Conservation (phyloP, 78 protist genomes). For the Emiliania huxleyi region DNA sequence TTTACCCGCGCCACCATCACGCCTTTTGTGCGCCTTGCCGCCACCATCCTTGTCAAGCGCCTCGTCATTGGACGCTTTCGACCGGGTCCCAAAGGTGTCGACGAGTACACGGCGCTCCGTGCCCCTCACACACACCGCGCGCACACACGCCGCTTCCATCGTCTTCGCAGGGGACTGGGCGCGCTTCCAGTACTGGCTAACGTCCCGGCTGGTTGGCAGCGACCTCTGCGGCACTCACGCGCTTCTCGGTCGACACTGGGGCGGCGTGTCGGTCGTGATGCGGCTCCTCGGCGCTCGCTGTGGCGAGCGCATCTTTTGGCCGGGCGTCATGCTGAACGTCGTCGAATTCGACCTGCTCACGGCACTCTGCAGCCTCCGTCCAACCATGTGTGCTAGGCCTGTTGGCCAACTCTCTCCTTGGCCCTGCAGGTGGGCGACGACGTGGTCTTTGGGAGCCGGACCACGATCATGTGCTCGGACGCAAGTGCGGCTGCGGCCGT, state of each 20-base stretch:
- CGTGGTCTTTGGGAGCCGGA: conserved; percentile 18
- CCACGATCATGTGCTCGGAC: not conserved
- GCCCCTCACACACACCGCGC: no score
- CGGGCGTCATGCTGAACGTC: not conserved
- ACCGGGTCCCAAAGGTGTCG: not conserved
- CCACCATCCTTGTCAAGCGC: not conserved
- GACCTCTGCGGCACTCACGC: not conserved
- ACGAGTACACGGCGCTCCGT: no score
- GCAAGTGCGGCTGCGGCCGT: not conserved
- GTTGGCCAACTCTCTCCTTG: no score
- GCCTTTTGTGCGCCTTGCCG: not conserved
- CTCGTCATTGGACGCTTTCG: not conserved
- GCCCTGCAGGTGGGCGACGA: conserved; percentile 24
- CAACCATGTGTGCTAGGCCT: no score
- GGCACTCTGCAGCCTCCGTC: no score
- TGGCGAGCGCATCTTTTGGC: conserved; percentile 20
- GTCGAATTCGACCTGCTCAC: conserved; percentile 17
- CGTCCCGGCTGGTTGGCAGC: not conserved
- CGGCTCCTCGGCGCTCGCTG: not conserved
- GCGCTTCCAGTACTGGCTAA: conserved; percentile 24
- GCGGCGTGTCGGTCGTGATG: not conserved
- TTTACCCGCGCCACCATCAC: not conserved
- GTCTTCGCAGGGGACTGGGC: not conserved
- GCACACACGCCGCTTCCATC: no score
- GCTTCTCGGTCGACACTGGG: not conserved